Evolutionary conservation across 257 asterid genomes (phyloP), one percentile per base, ranked within the genome.

Genomic region (Nicotiana noctiflora): DNA sequence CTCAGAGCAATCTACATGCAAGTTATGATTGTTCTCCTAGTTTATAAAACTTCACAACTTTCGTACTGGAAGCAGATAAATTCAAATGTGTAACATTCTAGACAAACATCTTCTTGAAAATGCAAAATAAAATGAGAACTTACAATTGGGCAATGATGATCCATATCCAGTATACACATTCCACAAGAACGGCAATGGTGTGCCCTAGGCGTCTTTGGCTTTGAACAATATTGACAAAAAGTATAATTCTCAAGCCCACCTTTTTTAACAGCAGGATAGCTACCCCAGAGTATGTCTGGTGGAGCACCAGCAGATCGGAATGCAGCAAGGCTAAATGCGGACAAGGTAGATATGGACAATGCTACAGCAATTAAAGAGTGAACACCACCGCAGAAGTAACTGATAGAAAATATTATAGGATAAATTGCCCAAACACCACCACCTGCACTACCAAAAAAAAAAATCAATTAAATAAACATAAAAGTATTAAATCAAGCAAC

Each of bases 131-230:
- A 56, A 61, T 19, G 53, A 66, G 46, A 29, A 91, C 98, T 93
- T 88, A 94, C 98, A 83, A 94, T 90, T 84, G 98, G 98, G 88
- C 98, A 94, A 86, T 94, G 98, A 91, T 94, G 98, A 87, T 94
- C 98, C 98, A 93, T 94, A 87, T 92, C 95, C 85, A 90, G 74
- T 83, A 94, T 82, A 81, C 98, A 94, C 70, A 82, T 90, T 76
- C 97, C 96, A 77, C 98, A 94, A 4, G 98, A 90, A 65, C 97
- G 93, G 79, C 98, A 94, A 75, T 94, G 98, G 87, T 93, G 98
- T 6, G 95, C 85, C 82, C 93, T 82, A 31, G 98, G 92, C 29
- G 94, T 87, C 83, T 94, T 94, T 5, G 98, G 98, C 88, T 86
- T 94, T 81, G 93, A 93, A 81, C 98, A 94, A 82, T 82, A 84